Evolutionary conservation across 495 filamentous ascomycete genomes (phyloP).

Genomic region (Extremus antarcticus): DNA sequence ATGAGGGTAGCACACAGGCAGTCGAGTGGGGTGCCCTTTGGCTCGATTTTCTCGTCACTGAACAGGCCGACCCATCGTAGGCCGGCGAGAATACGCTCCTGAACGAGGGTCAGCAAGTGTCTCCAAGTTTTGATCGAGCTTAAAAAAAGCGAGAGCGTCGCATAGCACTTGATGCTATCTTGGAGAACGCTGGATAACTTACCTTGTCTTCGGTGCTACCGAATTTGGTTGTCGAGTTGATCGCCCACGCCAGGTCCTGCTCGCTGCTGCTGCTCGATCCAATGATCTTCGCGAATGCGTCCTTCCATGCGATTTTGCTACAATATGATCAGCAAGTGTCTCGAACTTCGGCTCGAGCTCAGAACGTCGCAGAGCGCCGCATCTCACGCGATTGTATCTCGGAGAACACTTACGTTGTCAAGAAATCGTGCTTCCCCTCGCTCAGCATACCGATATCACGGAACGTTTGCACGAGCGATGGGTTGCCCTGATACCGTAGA

Average conservation of each 20-base stretch:
- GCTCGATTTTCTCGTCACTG: conserved; percentile 60
- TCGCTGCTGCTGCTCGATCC: conserved; percentile 50
- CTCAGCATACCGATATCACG: conserved; percentile 76
- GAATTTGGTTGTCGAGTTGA: conserved; percentile 67
- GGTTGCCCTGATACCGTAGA: conserved; percentile 76
- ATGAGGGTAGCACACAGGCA: conserved; percentile 76
- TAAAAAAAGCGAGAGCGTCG: too few relatives aligned
- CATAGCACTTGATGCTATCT: too few relatives aligned
- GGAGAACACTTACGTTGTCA: too few relatives aligned
- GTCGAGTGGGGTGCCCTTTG: conserved; percentile 34
- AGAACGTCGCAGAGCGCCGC: too few relatives aligned
- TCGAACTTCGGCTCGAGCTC: too few relatives aligned
- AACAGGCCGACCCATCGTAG: conserved; percentile 83
- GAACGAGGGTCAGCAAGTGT: too few relatives aligned
- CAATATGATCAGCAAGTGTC: too few relatives aligned
- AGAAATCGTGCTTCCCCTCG: conserved; percentile 49
- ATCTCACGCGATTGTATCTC: too few relatives aligned
- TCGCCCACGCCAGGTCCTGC: conserved; percentile 57
- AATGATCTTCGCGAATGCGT: conserved; percentile 64
- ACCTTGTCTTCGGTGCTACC: conserved; percentile 59
- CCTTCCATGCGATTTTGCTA: conserved; percentile 64
- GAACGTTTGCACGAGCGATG: conserved; percentile 74
- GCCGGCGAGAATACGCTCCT: conserved; percentile 61
- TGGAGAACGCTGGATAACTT: too few relatives aligned
- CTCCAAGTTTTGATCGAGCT: too few relatives aligned